phyloP scores from a whole-genome alignment of 2,329 filamentous ascomycete species.

The Fusarium sp. region DNA sequence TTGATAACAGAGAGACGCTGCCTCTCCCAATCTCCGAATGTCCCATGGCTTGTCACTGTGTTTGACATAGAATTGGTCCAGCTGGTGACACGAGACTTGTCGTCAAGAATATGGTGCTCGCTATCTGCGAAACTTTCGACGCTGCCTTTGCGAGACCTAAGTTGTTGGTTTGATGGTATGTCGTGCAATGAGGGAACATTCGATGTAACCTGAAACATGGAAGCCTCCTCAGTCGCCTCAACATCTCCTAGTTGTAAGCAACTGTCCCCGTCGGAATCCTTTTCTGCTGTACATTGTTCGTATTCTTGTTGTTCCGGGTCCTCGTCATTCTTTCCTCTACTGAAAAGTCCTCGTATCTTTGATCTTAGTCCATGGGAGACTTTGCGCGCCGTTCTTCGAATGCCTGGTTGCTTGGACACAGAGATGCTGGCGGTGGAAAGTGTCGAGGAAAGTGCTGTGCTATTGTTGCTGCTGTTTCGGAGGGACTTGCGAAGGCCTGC shows the following conservation, averaged over 20 bases:
- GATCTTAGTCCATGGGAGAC: constrained; percentile 72
- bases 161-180: constrained; percentile 60
- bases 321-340: constrained; percentile 44
- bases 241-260: constrained; percentile 53
- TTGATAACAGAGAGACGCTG: constrained; percentile 75
- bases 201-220: constrained; percentile 63
- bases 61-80: constrained; percentile 75
- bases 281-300: constrained; percentile 16
- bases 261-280: constrained; percentile 48
- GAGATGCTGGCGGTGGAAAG: constrained; percentile 47
- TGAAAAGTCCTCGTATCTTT: constrained; percentile 65
- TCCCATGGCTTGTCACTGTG: constrained; percentile 62
- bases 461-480: constrained; percentile 60
- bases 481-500: constrained; percentile 63
- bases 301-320: constrained; percentile 19
- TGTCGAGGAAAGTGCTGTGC: constrained; percentile 52
- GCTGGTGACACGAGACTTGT: constrained; percentile 77
- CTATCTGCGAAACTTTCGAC: constrained; percentile 63
- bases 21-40: constrained; percentile 60
- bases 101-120: constrained; percentile 58
- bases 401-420: constrained; percentile 47
- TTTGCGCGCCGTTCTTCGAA: constrained; percentile 69
- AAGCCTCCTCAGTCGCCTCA: constrained; percentile 56
- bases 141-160: constrained; percentile 68
- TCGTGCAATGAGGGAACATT: constrained; percentile 65